Percentiles rank a stretch among this genome's conserved stretches.
These are phyloP conservation scores for Funneliformis mosseae DNA, from an alignment of 192 early-diverging fungal species.

Conservation along the genomic window DNA sequence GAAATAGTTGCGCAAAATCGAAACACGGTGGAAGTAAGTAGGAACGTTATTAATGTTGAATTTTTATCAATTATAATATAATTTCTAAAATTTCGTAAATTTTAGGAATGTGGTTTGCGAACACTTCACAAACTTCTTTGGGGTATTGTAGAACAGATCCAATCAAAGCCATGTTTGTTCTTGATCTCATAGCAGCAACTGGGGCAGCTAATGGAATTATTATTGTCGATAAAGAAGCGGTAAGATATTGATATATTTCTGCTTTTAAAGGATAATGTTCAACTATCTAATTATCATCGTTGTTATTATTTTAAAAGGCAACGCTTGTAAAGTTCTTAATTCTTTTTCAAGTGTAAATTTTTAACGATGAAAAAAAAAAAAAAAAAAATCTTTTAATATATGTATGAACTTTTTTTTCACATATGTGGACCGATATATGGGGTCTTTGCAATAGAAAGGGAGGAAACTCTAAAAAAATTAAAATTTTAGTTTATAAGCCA, in stretches of 20 bases:
- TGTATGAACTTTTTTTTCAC: too few species aligned
- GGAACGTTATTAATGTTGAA: neutral
- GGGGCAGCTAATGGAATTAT: neutral
- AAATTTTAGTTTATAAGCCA: too few species aligned
- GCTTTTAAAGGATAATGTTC: neutral
- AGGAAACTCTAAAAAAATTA: too few species aligned
- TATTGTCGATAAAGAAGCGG: slow-evolving; percentile 23
- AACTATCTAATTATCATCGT: neutral
- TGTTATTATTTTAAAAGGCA: neutral
- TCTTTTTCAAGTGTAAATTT: neutral
- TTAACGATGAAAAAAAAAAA: too few species aligned
- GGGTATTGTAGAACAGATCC: neutral
- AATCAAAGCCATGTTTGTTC: slow-evolving; percentile 7
- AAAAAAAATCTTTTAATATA: neutral
- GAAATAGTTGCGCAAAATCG: neutral
- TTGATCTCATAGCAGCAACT: neutral
- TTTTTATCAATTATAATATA: neutral
- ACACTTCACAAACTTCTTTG: neutral
- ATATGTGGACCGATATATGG: too few species aligned
- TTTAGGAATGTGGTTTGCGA: slow-evolving; percentile 24
- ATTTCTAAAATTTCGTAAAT: neutral
- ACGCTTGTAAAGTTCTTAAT: slow-evolving; percentile 5
- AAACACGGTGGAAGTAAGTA: neutral
- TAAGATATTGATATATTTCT: neutral
- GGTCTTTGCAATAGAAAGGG: too few species aligned